phyloP scores from a whole-genome alignment of 768 basidiomycete genomes.

The Hygrophorus pudorinus region DNA sequence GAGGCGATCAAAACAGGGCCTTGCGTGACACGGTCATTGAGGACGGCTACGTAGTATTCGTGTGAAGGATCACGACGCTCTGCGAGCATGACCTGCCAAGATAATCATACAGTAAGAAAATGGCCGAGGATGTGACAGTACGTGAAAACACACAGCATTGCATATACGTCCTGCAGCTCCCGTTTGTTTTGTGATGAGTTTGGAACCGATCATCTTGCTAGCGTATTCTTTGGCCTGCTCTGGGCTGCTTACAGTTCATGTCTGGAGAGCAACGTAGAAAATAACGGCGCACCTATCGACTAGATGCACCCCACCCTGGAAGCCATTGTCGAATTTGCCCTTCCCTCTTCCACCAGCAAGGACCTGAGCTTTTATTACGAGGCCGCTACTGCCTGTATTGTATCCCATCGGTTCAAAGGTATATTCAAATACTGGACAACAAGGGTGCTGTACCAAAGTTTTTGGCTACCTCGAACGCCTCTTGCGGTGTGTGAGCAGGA shows the following conservation, averaged over 20 bases:
- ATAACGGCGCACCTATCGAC: slow-evolving; percentile 56
- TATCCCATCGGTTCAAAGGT: slow-evolving; percentile 5
- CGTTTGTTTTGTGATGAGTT: slow-evolving; percentile 98
- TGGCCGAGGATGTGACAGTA: slow-evolving; percentile 1
- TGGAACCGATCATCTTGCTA: slow-evolving; percentile 86
- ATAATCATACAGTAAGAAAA: slow-evolving; percentile 1
- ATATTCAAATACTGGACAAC: slow-evolving; percentile 15
- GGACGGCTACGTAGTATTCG: slow-evolving; percentile 95
- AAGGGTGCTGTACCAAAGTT: slow-evolving; percentile 54
- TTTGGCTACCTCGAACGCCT: slow-evolving; percentile 84
- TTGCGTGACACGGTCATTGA: slow-evolving; percentile 87
- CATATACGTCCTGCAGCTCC: slow-evolving; percentile 87
- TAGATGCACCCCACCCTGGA: slow-evolving; percentile 96
- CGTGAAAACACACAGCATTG: slow-evolving; percentile 67
- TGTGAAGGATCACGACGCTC: slow-evolving; percentile 89
- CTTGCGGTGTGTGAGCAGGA: slow-evolving; percentile 77
- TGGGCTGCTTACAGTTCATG: slow-evolving; percentile 38
- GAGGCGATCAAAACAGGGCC: slow-evolving; percentile 92
- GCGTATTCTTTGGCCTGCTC: slow-evolving; percentile 84
- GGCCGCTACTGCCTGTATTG: slow-evolving; percentile 52
- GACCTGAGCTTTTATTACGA: slow-evolving; percentile 98
- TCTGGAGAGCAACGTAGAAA: neutral
- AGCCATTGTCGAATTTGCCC: slow-evolving; percentile 91
- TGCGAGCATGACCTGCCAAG: slow-evolving; percentile 85
- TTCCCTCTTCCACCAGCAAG: slow-evolving; percentile 98